Evolutionary conservation across 108 stramenopile species (phyloP), one percentile per base, ranked within the genome.

Genomic region (Nitzschia putrida): DNA sequence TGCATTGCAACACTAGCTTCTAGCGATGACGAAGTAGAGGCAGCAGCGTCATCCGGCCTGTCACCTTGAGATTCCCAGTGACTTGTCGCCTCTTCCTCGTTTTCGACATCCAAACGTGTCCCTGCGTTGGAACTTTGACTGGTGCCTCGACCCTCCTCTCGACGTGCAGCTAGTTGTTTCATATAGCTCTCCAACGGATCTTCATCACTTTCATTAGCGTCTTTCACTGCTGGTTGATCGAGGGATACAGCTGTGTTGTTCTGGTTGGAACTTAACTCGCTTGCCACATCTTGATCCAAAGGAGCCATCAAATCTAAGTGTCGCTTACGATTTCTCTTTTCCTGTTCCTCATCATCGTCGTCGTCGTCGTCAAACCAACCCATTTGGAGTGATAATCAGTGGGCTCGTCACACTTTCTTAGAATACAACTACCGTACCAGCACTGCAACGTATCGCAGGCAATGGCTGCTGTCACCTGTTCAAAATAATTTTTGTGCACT

Each of bases 161-260:
- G 66, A 51, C 16, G 51, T 13, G 58, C 10, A 13, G 71, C 73
- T 44, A 89, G 71, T 2, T 61, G 74, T 47, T 86, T 88, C 93
- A 94, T 94, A 76, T 84, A 94, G 10, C 89, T 86, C 64, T 94
- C 93, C 60, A 94, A 66, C 0, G 93, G 86, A 76, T 94, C 93
- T 53, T 82, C 88, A 22, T 88, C 90, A 10, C 80, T 85, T 29
- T 85, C 72, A 6, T 55, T 37, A 18, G 67, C 63, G 10, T 49
- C 54, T 3, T 23, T 18, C 7, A 34, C 54, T 2, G 13, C 21
- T 13, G 54, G 25, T 24, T 18, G 23, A 18, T 18, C 49, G 16
- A 1, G 18, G 18, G 20, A 20, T n/a, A 50, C 49, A 1, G 1
- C 18, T 1, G 20, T 20, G 18, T 18, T n/a, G 49, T 1, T 2